A percentile compares a stretch with the other conserved stretches of the same genome.
These are phyloP conservation scores for Lodderomyces metapsilosis DNA, from an alignment of 1,139 yeast species.

Conservation along the genomic window DNA sequence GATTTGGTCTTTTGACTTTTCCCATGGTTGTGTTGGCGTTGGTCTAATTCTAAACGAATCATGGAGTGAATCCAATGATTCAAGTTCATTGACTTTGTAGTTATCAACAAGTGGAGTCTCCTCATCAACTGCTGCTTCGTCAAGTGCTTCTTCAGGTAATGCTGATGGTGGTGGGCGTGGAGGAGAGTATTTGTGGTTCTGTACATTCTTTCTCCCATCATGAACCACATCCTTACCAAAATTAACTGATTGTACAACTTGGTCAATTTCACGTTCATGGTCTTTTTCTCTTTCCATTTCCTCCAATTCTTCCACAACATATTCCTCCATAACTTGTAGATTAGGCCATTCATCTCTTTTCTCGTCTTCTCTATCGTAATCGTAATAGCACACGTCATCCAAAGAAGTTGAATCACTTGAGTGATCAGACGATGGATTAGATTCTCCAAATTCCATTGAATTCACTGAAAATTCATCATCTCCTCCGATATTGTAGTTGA, in stretches of 20 bases:
- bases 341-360: constrained; percentile 70
- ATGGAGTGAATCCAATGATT: constrained; percentile 37
- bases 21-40: constrained; percentile 77
- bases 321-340: constrained; percentile 67
- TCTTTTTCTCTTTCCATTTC: constrained; percentile 14
- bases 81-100: constrained; percentile 64
- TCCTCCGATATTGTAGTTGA: constrained; percentile 9
- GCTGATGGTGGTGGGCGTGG: constrained; percentile 2
- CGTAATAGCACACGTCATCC: constrained; percentile 87
- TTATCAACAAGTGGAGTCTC: constrained; percentile 30
- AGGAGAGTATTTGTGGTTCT: neutral
- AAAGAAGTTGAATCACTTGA: constrained; percentile 70
- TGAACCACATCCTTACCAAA: constrained; percentile 24
- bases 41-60: constrained; percentile 68
- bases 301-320: constrained; percentile 60
- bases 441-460: constrained; percentile 48
- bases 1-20: constrained; percentile 34
- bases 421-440: constrained; percentile 73
- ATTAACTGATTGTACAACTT: constrained; percentile 20
- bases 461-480: constrained; percentile 26
- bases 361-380: constrained; percentile 34
- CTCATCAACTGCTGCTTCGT: constrained; percentile 15
- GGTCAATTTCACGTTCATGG: constrained; percentile 5
- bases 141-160: neutral
- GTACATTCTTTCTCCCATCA: neutral